Evolutionary conservation across 306 rosid species (phyloP), one percentile per base, ranked within the genome.

Genomic region (Luffa aegyptiaca): DNA sequence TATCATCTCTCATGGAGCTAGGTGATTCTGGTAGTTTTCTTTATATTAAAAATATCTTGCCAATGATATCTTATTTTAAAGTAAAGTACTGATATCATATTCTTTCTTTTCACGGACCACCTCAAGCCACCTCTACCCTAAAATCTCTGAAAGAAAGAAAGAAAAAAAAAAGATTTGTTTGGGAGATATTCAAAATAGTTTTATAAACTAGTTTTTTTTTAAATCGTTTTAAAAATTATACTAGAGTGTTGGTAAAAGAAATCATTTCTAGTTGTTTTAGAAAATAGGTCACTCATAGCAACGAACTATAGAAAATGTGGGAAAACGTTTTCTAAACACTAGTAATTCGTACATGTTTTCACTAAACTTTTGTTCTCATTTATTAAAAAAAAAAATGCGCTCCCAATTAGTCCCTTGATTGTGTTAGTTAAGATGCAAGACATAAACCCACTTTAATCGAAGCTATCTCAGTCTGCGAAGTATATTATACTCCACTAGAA

Each of bases 51-150:
- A 10, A 46, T 5, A 14, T 14, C 37, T 46, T 35, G 31, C 17
- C 26, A 33, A 4, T 51, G 78, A 51, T 74, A 49, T 52, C 16
- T 51, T 74, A 74, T 52, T 74, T 74, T 74, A 35, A 51, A 74
- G 13, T 10, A 41, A 41, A 68, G 78, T 74, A 35, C 13, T 51
- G 63, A 31, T 74, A 16, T 35, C 12, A 21, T 52, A 51, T 52
- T 52, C 78, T 17, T 52, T 74, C 58, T 35, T 5, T 52, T 48
- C 44, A 72, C 44, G 44, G 77, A 72, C 33, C 10, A 31, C 44
- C 61, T 46, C 17, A 35, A 75, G 79, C 79, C 79, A 75, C 79
- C 14, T 52, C 16, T 49, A 61, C 59, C 33, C 61, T 49, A 73
- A 73, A 70, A 72, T 72, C 26, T 2, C 7, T 45, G 35, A 26